Evolutionary conservation across 257 asterid species (phyloP).

Genomic region (Schizonepeta tenuifolia): DNA sequence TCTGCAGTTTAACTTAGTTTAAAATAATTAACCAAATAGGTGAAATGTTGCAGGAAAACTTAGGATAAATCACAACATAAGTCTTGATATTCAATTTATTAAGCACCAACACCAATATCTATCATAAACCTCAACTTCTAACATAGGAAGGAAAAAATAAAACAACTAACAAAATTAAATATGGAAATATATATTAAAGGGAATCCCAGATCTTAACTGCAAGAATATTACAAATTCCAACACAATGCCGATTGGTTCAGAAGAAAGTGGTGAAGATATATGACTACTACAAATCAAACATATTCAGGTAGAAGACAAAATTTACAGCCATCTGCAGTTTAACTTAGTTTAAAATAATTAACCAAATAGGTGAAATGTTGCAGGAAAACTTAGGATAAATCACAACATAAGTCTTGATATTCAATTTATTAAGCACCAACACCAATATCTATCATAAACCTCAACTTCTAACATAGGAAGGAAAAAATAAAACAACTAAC

Average conservation of each 20-base stretch:
- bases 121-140: background rate
- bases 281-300: background rate
- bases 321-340: background rate
- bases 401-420: background rate
- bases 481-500: background rate
- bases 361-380: background rate
- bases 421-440: constrained; percentile 2
- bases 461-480: background rate
- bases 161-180: background rate
- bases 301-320: constrained; percentile 8
- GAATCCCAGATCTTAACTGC: constrained; percentile 20
- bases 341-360: background rate
- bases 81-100: background rate
- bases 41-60: background rate
- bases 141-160: background rate
- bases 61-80: background rate
- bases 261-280: background rate
- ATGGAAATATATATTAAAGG: background rate
- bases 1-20: background rate
- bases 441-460: background rate
- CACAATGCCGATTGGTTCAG: background rate
- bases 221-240: background rate
- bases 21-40: constrained; percentile 7
- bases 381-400: no score
- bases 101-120: background rate